A percentile compares a stretch with the other conserved stretches of the same genome.
phyloP scores from a whole-genome alignment of 768 basidiomycete species.

The Termitomyces sp. region DNA sequence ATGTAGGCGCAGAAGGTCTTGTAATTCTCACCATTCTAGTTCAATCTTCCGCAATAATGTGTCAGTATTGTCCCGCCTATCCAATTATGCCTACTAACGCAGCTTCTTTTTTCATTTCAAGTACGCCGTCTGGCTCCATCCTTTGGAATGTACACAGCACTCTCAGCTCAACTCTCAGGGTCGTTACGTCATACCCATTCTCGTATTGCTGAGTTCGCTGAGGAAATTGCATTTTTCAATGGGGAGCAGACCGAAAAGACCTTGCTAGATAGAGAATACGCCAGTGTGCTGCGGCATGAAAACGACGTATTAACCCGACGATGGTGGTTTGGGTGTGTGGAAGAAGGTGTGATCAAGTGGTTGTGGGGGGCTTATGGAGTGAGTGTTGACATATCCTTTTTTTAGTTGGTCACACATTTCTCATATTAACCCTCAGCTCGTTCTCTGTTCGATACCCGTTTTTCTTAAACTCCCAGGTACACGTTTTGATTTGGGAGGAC shows the following conservation, averaged over 20 bases:
- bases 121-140: constrained; percentile 88
- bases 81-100: neutral
- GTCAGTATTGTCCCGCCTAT: constrained; percentile 39
- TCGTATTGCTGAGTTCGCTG: constrained; percentile 80
- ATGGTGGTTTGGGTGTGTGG: constrained; percentile 88
- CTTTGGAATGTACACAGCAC: constrained; percentile 86
- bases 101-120: constrained; percentile 22
- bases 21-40: constrained; percentile 79
- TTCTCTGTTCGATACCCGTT: constrained; percentile 89
- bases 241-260: constrained; percentile 90
- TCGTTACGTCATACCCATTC: constrained; percentile 90
- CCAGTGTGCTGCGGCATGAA: constrained; percentile 79
- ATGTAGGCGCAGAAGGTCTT: constrained; percentile 92
- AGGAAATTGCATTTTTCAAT: constrained; percentile 84
- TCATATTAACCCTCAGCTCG: constrained; percentile 38
- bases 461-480: constrained; percentile 84
- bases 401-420: neutral
- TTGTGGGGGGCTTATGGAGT: constrained; percentile 93
- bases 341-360: constrained; percentile 97
- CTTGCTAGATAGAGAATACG: constrained; percentile 85
- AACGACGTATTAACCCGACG: constrained; percentile 70
- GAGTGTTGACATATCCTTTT: neutral
- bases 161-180: constrained; percentile 84
- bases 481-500: constrained; percentile 67
- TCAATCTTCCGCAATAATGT: constrained; percentile 73